Percentiles rank a stretch among this genome's conserved stretches.
Conservation (phyloP, 768 basidiomycete species). For the Lentinula guzmanii region DNA sequence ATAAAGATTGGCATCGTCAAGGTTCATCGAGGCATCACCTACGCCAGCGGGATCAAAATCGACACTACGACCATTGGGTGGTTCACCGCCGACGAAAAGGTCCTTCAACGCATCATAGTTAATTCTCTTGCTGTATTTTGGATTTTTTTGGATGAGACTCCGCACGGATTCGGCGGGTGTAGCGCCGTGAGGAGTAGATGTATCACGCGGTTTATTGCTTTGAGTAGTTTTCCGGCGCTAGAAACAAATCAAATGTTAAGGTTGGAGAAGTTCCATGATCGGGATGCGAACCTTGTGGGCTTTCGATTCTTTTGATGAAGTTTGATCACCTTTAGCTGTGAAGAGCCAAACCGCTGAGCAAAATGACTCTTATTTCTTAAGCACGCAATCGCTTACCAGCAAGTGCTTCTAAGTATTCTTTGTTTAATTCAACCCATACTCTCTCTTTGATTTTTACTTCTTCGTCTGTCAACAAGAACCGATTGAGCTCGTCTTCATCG, state of each 20-base stretch:
- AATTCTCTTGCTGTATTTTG: conserved; percentile 86
- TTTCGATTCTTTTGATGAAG: conserved; percentile 37
- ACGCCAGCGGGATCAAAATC: background rate
- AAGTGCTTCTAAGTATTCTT: conserved; percentile 82
- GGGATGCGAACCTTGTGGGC: conserved; percentile 72
- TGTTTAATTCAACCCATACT: conserved; percentile 91
- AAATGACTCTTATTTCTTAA: conserved; percentile 15
- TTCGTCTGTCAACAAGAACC: conserved; percentile 68
- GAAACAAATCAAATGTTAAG: conserved; percentile 10
- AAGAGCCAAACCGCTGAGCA: conserved; percentile 34
- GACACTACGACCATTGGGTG: background rate
- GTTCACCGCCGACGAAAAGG: conserved; percentile 49
- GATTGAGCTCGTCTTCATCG: conserved; percentile 89
- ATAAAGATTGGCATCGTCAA: conserved; percentile 8
- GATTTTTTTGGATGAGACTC: conserved; percentile 77
- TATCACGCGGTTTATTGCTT: conserved; percentile 61
- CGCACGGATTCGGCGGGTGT: conserved; percentile 75
- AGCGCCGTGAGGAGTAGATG: conserved; percentile 59
- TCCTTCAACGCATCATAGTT: conserved; percentile 88
- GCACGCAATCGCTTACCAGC: conserved; percentile 46
- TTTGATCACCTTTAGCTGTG: conserved; percentile 65
- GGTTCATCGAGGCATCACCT: background rate
- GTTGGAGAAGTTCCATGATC: conserved; percentile 20
- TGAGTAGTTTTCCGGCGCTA: conserved; percentile 64
- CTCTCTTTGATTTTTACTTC: conserved; percentile 85